Percentiles rank a stretch among this genome's conserved stretches.
Conservation (phyloP, 805 yeast species). For the Wickerhamiella galacta region DNA sequence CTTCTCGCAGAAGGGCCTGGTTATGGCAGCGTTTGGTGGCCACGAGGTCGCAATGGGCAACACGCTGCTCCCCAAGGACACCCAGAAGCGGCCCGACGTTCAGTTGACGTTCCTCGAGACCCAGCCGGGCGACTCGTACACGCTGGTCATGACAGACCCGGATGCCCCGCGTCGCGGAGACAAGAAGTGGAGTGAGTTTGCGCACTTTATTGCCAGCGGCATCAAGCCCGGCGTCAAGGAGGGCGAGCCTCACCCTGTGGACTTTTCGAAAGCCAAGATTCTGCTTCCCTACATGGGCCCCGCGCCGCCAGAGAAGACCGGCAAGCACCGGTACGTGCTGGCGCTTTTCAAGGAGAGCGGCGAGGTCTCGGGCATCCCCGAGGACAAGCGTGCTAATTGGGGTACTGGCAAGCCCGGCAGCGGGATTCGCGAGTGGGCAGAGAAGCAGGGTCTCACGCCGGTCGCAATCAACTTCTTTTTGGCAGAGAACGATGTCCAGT, state of each 20-base stretch:
- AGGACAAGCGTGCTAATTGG: conserved; percentile 46
- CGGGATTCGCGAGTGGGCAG: conserved; percentile 64
- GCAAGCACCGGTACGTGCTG: conserved; percentile 75
- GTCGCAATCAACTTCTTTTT: conserved; percentile 68
- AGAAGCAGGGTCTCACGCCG: conserved; percentile 35
- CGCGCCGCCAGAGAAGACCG: conserved; percentile 78
- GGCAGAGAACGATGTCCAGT: conserved; percentile 39
- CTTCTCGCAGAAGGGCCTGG: conserved; percentile 22
- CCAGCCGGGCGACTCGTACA: conserved; percentile 35
- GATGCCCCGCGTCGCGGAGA: conserved; percentile 81
- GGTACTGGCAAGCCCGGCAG: conserved; percentile 70
- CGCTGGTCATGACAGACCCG: conserved; percentile 76
- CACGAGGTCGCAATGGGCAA: conserved; percentile 68
- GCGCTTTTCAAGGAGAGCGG: conserved; percentile 53
- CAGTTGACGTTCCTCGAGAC: conserved; percentile 44
- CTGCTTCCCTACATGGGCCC: conserved; percentile 59
- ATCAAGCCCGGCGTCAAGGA: conserved; percentile 19
- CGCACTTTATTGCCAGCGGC: conserved; percentile 47
- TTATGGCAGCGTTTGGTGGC: conserved; percentile 47
- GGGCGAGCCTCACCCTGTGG: conserved; percentile 16
- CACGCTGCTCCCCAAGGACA: conserved; percentile 41
- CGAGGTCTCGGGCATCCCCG: conserved; percentile 10
- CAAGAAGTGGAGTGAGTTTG: conserved; percentile 75
- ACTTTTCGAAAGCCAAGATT: conserved; percentile 25
- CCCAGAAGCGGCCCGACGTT: conserved; percentile 51